Percentiles rank a stretch among this genome's conserved stretches.
These are phyloP conservation scores for Kernera saxatilis DNA, from an alignment of 345 rosid species.

Conservation along the genomic window DNA sequence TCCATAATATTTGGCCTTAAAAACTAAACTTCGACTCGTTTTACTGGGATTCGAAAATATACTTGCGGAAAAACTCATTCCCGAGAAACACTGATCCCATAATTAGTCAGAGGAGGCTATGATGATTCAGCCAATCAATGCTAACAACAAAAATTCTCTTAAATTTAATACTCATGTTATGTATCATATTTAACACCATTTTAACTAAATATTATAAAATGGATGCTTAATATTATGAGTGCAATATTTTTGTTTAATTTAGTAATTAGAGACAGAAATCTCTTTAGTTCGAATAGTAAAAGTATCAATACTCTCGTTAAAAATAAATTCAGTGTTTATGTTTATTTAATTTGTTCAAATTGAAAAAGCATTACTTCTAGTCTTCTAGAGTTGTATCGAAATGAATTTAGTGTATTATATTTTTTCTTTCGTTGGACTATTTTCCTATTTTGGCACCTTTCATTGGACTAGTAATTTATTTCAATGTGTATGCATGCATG, in stretches of 20 bases:
- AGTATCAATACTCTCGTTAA: background rate
- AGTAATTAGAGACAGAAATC: background rate
- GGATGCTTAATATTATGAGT: background rate
- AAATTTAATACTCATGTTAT: background rate
- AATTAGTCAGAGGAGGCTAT: conserved; percentile 16
- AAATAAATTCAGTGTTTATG: background rate
- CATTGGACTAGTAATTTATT: conserved; percentile 11
- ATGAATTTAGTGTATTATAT: background rate
- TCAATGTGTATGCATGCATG: conserved; percentile 33
- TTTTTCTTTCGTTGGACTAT: background rate
- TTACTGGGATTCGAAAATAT: background rate
- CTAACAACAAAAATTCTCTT: background rate
- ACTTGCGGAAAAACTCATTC: background rate
- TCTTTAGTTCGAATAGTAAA: background rate
- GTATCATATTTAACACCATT: background rate
- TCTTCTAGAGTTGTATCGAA: too few relatives aligned
- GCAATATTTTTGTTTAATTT: background rate
- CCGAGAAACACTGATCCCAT: conserved; percentile 10
- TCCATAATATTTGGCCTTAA: background rate
- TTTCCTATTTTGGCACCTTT: conserved; percentile 18
- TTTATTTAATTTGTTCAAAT: background rate
- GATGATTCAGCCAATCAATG: background rate
- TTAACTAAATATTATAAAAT: too few relatives aligned
- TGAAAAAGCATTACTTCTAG: background rate
- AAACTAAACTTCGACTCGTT: background rate